Percentiles rank a stretch among this genome's conserved stretches.
Conservation (phyloP, 129 eudicot genomes). For the Lonicera japonica region DNA sequence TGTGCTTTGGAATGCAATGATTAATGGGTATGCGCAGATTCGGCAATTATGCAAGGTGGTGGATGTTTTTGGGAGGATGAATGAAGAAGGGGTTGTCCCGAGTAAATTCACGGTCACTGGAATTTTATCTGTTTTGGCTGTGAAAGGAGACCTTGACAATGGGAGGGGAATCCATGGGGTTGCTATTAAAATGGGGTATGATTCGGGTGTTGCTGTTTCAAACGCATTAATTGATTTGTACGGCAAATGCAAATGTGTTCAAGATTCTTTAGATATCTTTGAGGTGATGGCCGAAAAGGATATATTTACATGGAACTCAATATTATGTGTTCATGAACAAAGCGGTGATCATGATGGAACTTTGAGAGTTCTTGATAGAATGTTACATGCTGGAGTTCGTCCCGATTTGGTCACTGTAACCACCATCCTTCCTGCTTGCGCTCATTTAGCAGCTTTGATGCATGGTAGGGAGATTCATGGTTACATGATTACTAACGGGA, state of each 20-base stretch:
- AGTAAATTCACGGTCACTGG: conserved; percentile 62
- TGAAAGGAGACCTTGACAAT: conserved; percentile 39
- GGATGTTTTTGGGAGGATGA: conserved; percentile 41
- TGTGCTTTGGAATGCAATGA: conserved; percentile 81
- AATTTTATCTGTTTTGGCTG: conserved; percentile 44
- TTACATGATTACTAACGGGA: conserved; percentile 50
- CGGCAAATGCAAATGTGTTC: conserved; percentile 59
- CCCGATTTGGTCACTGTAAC: conserved; percentile 85
- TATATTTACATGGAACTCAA: conserved; percentile 73
- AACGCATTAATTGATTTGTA: conserved; percentile 74
- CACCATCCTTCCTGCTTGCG: conserved; percentile 66
- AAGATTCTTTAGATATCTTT: conserved; percentile 34
- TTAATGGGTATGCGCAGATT: conserved; percentile 56
- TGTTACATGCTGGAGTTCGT: conserved; percentile 39
- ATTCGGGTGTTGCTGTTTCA: conserved; percentile 37
- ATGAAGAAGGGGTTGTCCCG: conserved; percentile 27
- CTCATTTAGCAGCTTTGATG: conserved; percentile 60
- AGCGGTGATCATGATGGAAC: conserved; percentile 54
- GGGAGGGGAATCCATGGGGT: conserved; percentile 58
- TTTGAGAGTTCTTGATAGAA: conserved; percentile 38
- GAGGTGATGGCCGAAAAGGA: conserved; percentile 21
- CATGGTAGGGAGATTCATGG: conserved; percentile 75
- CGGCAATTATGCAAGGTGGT: conserved; percentile 44
- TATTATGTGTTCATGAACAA: conserved; percentile 61
- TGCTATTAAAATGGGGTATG: conserved; percentile 56